Conservation (phyloP, 1,284 basidiomycete species). For the Pterulicium gracile region DNA sequence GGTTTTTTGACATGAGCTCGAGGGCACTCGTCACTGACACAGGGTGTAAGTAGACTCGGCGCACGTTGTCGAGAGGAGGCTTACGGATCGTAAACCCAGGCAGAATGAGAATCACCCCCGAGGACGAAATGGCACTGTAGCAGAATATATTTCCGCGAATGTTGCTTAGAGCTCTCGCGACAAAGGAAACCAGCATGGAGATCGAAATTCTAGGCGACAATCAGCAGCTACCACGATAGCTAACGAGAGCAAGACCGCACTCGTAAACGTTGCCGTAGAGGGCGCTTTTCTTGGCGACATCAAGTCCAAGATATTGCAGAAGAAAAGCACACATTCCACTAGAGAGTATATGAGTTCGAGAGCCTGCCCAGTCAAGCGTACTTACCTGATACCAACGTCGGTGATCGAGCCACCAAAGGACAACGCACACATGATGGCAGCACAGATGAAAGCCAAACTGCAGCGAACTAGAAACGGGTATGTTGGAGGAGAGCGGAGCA, state of each 20-base stretch:
- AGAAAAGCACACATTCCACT: constrained; percentile 61
- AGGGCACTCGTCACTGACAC: constrained; percentile 66
- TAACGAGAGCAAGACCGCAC: constrained; percentile 56
- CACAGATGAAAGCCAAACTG: constrained; percentile 61
- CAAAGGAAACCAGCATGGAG: constrained; percentile 74
- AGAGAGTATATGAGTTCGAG: background rate
- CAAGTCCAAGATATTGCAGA: constrained; percentile 68
- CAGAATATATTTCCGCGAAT: constrained; percentile 64
- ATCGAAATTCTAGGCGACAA: constrained; percentile 19
- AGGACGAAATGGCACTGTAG: constrained; percentile 75
- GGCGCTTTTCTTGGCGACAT: constrained; percentile 66
- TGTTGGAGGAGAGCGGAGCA: constrained; percentile 51
- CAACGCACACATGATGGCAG: constrained; percentile 68
- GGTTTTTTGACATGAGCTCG: constrained; percentile 75
- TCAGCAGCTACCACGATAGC: background rate
- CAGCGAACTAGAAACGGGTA: constrained; percentile 57
- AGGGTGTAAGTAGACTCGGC: constrained; percentile 8
- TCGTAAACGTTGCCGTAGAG: constrained; percentile 87
- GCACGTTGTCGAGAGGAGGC: constrained; percentile 16
- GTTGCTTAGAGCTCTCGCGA: constrained; percentile 63
- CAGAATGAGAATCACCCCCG: constrained; percentile 70
- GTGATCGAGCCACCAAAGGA: constrained; percentile 76
- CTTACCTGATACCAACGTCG: constrained; percentile 57
- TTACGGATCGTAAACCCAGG: constrained; percentile 71
- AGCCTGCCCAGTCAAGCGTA: background rate